Evolutionary conservation across 2,329 filamentous ascomycete species (phyloP).

Genomic region (Trichoderma hamatum): DNA sequence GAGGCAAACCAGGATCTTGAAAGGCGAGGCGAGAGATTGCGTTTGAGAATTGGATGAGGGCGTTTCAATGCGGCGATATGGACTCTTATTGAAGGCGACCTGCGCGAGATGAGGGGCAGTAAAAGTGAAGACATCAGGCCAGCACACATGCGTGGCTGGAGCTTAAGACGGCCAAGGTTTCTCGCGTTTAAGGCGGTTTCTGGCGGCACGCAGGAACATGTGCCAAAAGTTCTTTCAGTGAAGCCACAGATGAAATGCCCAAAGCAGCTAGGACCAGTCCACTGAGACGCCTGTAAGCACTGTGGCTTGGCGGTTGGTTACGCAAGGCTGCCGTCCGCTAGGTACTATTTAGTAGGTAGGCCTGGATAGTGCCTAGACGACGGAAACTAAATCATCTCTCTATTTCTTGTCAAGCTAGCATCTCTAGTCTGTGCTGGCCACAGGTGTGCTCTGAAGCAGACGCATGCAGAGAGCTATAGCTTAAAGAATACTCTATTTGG

Average conservation of each 20-base stretch:
- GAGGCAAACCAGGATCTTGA: conserved; percentile 32
- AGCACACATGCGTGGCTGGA: conserved; percentile 26
- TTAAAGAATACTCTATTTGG: background rate
- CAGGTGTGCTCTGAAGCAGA: background rate
- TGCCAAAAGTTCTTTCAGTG: conserved; percentile 24
- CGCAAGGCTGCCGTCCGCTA: conserved; percentile 2
- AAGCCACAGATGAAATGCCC: conserved; percentile 23
- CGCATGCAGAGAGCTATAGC: background rate
- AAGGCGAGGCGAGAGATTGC: conserved; percentile 29
- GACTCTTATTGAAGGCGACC: conserved; percentile 40
- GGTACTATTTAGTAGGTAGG: background rate
- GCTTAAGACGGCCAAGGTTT: conserved; percentile 22
- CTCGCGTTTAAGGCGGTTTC: conserved; percentile 25
- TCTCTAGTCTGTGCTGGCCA: background rate
- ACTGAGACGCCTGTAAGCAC: background rate
- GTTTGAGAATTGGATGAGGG: conserved; percentile 29
- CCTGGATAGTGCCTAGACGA: background rate
- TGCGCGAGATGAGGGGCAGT: conserved; percentile 42
- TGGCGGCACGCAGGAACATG: conserved; percentile 22
- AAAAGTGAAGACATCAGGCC: conserved; percentile 41
- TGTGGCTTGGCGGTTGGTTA: conserved; percentile 10
- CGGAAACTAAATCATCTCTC: too few species aligned
- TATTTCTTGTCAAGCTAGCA: too few species aligned
- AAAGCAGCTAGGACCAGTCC: conserved; percentile 14
- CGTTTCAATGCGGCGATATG: conserved; percentile 34